Evolutionary conservation across 2,329 filamentous ascomycete genomes (phyloP), one percentile per base, ranked within the genome.

Genomic region (Pseudocercospora fijiensis): DNA sequence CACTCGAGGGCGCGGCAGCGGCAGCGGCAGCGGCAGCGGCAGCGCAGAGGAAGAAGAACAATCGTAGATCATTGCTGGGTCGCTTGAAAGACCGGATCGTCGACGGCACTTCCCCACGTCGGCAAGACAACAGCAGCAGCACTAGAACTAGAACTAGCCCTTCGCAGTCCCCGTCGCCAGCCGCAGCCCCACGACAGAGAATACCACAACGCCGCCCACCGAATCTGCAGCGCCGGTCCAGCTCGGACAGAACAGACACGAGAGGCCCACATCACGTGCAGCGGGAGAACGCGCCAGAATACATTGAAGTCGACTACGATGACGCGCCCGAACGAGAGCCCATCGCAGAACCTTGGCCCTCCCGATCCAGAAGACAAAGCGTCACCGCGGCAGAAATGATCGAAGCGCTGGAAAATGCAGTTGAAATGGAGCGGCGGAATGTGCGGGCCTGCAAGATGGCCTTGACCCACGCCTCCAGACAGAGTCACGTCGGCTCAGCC

Each of bases 391-490:
- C 43, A 6, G 62, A 65, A 27, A 59, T 68, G 58, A 63, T 71
- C n/a, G 58, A 62, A 41, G 64, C 64, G 7, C 27, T 73, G 9
- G 66, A 72, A 51, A 64, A 66, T 56, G 67, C 67, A 26, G 71
- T 72, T 1, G 68, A 73, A 55, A 57, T 67, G 30, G 65, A 69
- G 37, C 58, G 59, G 18, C 61, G 62, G 11, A 59, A 67, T 27
- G 66, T 69, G n/a, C 59, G 64, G 37, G 64, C 59, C 26, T 69
- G 70, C 57, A 69, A 71, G 60, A 68, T 68, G 57, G 66, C 61
- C 22, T 67, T 73, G 2, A 67, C 72, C 53, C 66, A 70, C 27
- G 71, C 71, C 45, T 71, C 71, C 2, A 61, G 69, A 33, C 68
- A 69, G 49, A 63, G 61, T 9, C 61, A 59, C 13, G 58, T 71